Evolutionary conservation across 148 eudicot genomes (phyloP), one percentile per base, ranked within the genome.

Genomic region (Vaccinium myrtillus): DNA sequence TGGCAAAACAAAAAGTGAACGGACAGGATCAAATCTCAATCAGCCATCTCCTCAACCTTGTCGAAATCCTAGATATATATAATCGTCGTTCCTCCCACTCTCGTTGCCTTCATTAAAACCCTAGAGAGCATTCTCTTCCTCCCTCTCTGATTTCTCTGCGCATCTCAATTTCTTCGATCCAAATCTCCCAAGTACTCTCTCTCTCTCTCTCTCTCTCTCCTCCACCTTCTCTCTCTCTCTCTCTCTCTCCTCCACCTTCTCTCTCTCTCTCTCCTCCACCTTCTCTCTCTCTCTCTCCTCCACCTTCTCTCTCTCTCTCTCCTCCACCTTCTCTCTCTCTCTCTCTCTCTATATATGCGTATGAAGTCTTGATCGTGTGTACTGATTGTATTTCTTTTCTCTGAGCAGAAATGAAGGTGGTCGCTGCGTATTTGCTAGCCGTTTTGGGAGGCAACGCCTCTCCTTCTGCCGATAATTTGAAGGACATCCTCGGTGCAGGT

Each of bases 391-490:
- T 1, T 21, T 39, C 30, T 30, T 63, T 19, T 13, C 6, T 11
- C 36, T 65, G 46, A 84, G 48, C 75, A 89, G 81, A 13, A 63
- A 92, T 95, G 98, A 95, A 95, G 93, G 88, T 94, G 1, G 86
- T 94, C 39, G 92, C 93, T 74, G 94, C 98, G 12, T 93, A 95
- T 43, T 90, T 95, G 93, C 91, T 95, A 84, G 98, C 97, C 82
- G 92, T 88, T 54, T 90, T 95, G 93, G 97, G 98, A 1, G 98
- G 97, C 27, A 92, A 90, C 86, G 18, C 88, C 51, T 30, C 30
- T 78, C 98, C 98, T 4, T 81, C 92, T 9, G 88, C 90, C 54
- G 86, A 83, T 5, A 95, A 93, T 83, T 25, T 93, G 77, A 91
- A 91, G 86, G 16, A 79, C 0, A 91, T 95, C 54, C 93, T 95